Evolutionary conservation across 805 yeast genomes (phyloP).

Genomic region (Metschnikowia lunata): DNA sequence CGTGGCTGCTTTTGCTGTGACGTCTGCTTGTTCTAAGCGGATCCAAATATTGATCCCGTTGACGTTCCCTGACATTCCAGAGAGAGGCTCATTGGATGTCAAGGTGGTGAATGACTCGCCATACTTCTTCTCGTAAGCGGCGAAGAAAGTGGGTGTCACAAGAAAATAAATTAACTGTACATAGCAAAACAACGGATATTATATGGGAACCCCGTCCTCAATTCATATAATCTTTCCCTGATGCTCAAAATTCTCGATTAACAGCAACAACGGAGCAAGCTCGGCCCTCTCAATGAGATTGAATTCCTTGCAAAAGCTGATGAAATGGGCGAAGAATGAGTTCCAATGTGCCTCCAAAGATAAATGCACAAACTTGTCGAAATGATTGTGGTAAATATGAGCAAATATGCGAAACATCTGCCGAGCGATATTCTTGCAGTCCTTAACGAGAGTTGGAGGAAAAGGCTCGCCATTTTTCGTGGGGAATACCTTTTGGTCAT

Average conservation of each 20-base stretch:
- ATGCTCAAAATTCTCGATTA: constrained; percentile 74
- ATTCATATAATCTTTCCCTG: constrained; percentile 73
- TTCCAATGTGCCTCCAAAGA: constrained; percentile 97
- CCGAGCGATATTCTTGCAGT: constrained; percentile 78
- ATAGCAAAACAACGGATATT: constrained; percentile 4
- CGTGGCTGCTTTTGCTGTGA: constrained; percentile 21
- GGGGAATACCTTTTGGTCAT: constrained; percentile 88
- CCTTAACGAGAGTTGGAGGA: constrained; percentile 78
- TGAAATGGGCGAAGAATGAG: constrained; percentile 91
- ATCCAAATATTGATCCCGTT: constrained; percentile 61
- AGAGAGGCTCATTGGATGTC: constrained; percentile 82
- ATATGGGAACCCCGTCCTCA: neutral
- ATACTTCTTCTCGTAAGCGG: constrained; percentile 61
- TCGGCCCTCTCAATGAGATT: constrained; percentile 76
- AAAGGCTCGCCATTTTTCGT: constrained; percentile 86
- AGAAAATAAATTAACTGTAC: neutral
- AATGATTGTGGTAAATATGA: constrained; percentile 90
- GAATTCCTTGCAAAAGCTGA: constrained; percentile 82
- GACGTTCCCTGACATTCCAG: constrained; percentile 66
- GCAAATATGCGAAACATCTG: constrained; percentile 97
- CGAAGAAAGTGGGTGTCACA: neutral
- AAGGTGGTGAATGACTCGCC: constrained; percentile 62
- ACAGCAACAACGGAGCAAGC: constrained; percentile 67
- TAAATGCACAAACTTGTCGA: constrained; percentile 86
- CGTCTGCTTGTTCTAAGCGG: constrained; percentile 21